Evolutionary conservation across 2,329 filamentous ascomycete genomes (phyloP).

Genomic region (Ceratocystiopsis sp.): DNA sequence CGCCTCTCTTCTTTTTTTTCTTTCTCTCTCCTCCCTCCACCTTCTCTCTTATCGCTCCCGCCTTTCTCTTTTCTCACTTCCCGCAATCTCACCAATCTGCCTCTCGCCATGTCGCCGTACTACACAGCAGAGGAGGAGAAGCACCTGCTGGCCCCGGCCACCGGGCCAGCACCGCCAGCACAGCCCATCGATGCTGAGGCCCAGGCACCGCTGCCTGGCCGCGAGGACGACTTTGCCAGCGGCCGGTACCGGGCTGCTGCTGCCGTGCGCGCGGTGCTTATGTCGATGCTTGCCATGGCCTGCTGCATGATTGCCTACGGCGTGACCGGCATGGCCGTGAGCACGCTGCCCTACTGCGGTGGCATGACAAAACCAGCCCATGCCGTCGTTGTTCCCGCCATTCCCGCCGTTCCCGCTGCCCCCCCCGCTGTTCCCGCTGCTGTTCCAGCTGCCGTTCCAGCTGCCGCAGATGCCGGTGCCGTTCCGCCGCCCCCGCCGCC

Average conservation of each 20-base stretch:
- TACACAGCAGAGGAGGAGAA: conserved; percentile 6
- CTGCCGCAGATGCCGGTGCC: not conserved
- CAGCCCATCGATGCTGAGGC: too few relatives aligned
- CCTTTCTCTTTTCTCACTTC: not conserved
- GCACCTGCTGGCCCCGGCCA: conserved; percentile 5
- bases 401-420: not conserved
- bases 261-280: not conserved
- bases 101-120: conserved; percentile 2
- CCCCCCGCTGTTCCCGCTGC: too few relatives aligned
- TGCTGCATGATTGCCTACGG: not conserved
- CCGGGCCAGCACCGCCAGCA: not conserved
- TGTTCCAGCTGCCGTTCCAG: not conserved
- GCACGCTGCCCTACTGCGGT: not conserved
- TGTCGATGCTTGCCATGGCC: not conserved
- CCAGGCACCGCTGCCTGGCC: too few relatives aligned
- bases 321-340: not conserved
- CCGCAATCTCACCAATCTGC: not conserved
- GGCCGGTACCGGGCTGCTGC: not conserved
- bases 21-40: not conserved
- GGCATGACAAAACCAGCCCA: too few relatives aligned
- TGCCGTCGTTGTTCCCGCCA: not conserved
- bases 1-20: not conserved
- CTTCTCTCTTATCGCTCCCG: not conserved
- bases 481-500: not conserved
- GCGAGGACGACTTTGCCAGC: too few relatives aligned